Evolutionary conservation across 306 rosid species (phyloP).

Genomic region (Lathyrus sativus): DNA sequence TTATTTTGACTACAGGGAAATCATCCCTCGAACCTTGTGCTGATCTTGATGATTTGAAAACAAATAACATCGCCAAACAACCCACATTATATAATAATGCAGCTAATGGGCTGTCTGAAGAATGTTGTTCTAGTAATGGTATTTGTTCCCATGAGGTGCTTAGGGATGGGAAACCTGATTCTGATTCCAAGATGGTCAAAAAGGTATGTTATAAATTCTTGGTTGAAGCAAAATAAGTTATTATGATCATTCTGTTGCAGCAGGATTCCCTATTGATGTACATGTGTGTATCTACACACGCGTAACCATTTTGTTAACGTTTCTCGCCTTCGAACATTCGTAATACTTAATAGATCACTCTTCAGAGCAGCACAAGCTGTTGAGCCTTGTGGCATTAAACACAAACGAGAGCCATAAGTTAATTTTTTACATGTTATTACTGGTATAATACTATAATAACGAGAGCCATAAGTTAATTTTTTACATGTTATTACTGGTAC

Average conservation of each 20-base stretch:
- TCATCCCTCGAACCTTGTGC: constrained; percentile 45
- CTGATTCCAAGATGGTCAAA: constrained; percentile 54
- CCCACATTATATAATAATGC: constrained; percentile 21
- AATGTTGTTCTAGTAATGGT: constrained; percentile 73
- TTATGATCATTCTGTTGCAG: constrained; percentile 30
- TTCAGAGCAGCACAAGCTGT: constrained; percentile 27
- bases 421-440: constrained; percentile 7
- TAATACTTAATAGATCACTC: constrained; percentile 15
- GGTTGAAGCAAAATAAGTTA: constrained; percentile 23
- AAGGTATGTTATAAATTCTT: constrained; percentile 55
- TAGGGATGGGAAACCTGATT: constrained; percentile 59
- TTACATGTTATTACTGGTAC: constrained; percentile 17
- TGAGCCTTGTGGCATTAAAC: constrained; percentile 23
- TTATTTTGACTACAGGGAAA: constrained; percentile 49
- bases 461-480: constrained; percentile 16
- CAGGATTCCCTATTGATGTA: constrained; percentile 28
- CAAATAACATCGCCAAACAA: constrained; percentile 42
- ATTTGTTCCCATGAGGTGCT: constrained; percentile 94
- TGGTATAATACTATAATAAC: constrained; percentile 18
- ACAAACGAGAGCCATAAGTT: constrained; percentile 18
- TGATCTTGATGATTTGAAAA: constrained; percentile 42
- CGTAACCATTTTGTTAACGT: constrained; percentile 27
- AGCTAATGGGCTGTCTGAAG: constrained; percentile 47
- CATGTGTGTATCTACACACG: constrained; percentile 10
- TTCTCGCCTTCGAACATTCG: constrained; percentile 13